phyloP scores from a whole-genome alignment of 1,284 basidiomycete species.

The Apiotrichum mycotoxinovorans region DNA sequence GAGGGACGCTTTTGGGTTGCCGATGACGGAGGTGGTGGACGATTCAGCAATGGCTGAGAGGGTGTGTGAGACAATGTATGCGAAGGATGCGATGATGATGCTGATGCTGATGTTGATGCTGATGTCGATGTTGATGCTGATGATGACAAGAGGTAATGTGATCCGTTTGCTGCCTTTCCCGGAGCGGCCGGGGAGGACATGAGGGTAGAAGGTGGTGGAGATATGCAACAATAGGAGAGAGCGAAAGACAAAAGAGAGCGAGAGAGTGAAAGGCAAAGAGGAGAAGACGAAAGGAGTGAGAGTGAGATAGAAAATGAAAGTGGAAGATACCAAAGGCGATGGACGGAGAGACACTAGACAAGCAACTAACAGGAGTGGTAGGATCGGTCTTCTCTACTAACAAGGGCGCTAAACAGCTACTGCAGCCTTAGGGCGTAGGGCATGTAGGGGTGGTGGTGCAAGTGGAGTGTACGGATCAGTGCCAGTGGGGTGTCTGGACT shows the following conservation, averaged over 20 bases:
- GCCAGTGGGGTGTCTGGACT: too few relatives aligned
- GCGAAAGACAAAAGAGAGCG: background rate
- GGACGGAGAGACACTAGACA: too few relatives aligned
- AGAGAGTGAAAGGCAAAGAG: too few relatives aligned
- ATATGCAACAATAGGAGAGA: background rate
- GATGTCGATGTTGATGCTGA: background rate
- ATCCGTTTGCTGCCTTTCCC: background rate
- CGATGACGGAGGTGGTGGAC: background rate
- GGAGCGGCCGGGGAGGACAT: background rate
- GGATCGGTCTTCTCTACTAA: too few relatives aligned
- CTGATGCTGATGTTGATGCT: background rate
- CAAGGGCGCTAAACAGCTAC: too few relatives aligned
- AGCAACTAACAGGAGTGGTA: too few relatives aligned
- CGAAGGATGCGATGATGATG: background rate
- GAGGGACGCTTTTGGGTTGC: background rate
- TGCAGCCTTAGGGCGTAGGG: too few relatives aligned
- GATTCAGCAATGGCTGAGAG: background rate
- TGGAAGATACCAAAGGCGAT: too few relatives aligned
- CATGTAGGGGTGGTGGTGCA: too few relatives aligned
- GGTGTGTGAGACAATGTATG: background rate
- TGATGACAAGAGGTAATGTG: background rate
- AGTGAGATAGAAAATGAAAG: too few relatives aligned
- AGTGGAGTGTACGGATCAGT: too few relatives aligned
- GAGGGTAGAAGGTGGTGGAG: background rate
- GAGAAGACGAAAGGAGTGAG: too few relatives aligned